Conservation (phyloP, 345 rosid species). For the Trapa incisa region DNA sequence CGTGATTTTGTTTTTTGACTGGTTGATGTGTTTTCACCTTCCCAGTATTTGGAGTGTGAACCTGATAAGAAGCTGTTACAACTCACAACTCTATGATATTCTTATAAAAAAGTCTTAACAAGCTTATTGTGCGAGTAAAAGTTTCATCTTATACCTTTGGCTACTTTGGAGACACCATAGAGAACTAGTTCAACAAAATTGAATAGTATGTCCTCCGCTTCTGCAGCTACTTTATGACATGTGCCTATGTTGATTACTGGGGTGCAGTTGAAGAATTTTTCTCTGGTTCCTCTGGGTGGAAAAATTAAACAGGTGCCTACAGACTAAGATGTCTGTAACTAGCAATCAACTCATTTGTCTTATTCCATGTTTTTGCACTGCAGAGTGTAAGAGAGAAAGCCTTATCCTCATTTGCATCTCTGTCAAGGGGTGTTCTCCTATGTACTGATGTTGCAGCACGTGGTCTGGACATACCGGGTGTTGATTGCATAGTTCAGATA, state of each 20-base stretch:
- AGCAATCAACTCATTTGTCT: not conserved
- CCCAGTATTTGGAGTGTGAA: constrained; percentile 85
- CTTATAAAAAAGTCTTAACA: constrained; percentile 44
- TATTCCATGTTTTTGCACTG: not conserved
- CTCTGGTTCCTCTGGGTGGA: constrained; percentile 79
- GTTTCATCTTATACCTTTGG: not conserved
- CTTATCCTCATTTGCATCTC: constrained; percentile 60
- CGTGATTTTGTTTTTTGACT: not conserved
- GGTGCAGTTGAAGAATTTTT: constrained; percentile 55
- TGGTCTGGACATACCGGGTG: constrained; percentile 89
- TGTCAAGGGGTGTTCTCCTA: constrained; percentile 63
- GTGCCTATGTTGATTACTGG: constrained; percentile 96
- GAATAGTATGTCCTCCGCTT: constrained; percentile 10
- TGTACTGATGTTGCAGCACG: constrained; percentile 97
- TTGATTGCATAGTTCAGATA: constrained; percentile 90
- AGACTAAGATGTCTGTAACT: not conserved
- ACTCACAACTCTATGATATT: constrained; percentile 63
- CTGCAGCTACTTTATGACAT: constrained; percentile 85
- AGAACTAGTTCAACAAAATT: not conserved
- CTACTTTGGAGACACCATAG: not conserved
- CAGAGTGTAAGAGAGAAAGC: constrained; percentile 79
- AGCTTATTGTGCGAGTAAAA: constrained; percentile 64
- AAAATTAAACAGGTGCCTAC: constrained; percentile 73
- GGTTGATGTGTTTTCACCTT: constrained; percentile 6
- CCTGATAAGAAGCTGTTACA: constrained; percentile 51